phyloP scores from a whole-genome alignment of 441 rosid genomes.

The Euphorbia schlechtendalii region DNA sequence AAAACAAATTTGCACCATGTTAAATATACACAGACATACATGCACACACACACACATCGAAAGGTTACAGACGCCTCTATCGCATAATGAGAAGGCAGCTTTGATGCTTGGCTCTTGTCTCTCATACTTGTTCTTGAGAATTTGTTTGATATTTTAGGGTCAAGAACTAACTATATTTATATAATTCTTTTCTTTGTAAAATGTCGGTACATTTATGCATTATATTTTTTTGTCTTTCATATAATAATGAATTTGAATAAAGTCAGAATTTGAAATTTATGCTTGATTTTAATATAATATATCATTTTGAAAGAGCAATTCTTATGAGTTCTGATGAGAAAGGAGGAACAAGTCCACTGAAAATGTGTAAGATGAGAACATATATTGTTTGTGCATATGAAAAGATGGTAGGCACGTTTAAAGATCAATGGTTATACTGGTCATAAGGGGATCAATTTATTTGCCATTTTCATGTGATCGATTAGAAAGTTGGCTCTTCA shows the following conservation, averaged over 20 bases:
- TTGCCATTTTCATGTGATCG: neutral
- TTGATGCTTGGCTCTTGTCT: constrained; percentile 13
- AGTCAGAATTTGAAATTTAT: constrained; percentile 4
- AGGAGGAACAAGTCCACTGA: constrained; percentile 19
- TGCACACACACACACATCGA: neutral
- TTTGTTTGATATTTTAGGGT: neutral
- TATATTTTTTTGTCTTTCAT: neutral
- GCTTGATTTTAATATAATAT: neutral
- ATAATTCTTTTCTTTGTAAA: neutral
- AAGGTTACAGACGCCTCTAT: constrained; percentile 9
- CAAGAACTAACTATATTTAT: neutral
- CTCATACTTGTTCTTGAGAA: constrained; percentile 5
- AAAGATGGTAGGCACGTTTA: constrained; percentile 19
- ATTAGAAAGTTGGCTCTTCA: neutral
- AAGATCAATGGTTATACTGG: neutral
- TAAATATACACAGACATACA: too few species aligned
- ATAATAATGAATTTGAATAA: constrained; percentile 1
- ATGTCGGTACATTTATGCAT: constrained; percentile 8
- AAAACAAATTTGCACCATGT: too few species aligned
- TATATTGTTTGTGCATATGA: constrained; percentile 13
- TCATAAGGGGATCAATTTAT: too few species aligned
- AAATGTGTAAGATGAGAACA: constrained; percentile 3
- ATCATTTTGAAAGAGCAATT: neutral
- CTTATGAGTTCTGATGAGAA: constrained; percentile 13
- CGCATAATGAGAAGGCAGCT: constrained; percentile 23